Conservation (phyloP, 352 stramenopile species). For the Blastocystis sp. region DNA sequence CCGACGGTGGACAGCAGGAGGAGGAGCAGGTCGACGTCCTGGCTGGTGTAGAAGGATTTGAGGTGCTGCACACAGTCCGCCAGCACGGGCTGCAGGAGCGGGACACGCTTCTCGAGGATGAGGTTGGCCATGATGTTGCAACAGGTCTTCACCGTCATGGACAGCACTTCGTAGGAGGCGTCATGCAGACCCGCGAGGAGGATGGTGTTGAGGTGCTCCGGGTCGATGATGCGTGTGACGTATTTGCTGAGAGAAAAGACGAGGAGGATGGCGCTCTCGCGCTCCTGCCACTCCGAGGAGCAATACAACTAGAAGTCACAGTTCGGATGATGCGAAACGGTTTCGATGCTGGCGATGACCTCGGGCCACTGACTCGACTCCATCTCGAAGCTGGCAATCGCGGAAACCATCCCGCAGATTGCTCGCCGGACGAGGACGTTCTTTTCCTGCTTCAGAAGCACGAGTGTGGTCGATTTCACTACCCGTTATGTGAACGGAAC, state of each 20-base stretch:
- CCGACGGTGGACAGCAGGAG: constrained; percentile 4
- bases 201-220: constrained; percentile 28
- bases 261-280: constrained; percentile 43
- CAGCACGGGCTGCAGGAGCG: constrained; percentile 1
- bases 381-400: constrained; percentile 55
- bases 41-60: not conserved
- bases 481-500: not conserved
- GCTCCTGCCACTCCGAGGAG: not conserved
- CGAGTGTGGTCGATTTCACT: constrained; percentile 48
- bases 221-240: not conserved
- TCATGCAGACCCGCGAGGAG: constrained; percentile 30
- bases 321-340: not conserved
- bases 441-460: not conserved
- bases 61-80: not conserved
- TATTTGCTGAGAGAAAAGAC: constrained; percentile 47
- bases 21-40: constrained; percentile 34
- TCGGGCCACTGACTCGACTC: constrained; percentile 9
- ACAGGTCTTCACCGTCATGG: constrained; percentile 48
- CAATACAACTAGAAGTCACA: not conserved
- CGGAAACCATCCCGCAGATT: constrained; percentile 60
- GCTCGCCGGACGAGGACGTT: constrained; percentile 13
- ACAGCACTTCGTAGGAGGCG: constrained; percentile 29
- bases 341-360: not conserved
- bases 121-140: constrained; percentile 33
- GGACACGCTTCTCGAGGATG: constrained; percentile 37